Conservation (phyloP, 208 protist species). For the Leishmania tropica region DNA sequence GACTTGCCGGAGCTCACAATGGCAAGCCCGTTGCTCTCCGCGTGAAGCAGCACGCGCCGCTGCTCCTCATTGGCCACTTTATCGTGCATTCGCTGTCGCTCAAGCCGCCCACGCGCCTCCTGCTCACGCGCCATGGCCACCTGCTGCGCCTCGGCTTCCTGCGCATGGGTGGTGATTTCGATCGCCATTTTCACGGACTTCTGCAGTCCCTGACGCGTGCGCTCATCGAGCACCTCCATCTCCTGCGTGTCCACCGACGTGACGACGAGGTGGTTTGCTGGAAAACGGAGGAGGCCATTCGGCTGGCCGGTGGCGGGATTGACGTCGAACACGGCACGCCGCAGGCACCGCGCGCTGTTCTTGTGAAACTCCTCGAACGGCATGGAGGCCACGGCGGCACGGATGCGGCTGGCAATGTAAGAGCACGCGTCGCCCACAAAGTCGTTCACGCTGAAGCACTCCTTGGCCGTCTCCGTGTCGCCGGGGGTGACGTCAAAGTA, state of each 20-base stretch:
- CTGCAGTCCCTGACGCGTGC: constrained; percentile 93
- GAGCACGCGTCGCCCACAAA: constrained; percentile 89
- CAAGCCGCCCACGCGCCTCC: constrained; percentile 88
- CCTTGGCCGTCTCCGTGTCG: constrained; percentile 47
- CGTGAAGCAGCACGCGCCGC: constrained; percentile 82
- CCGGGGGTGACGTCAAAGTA: constrained; percentile 81
- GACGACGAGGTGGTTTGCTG: constrained; percentile 93
- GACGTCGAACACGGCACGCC: constrained; percentile 83
- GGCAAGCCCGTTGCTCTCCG: constrained; percentile 82
- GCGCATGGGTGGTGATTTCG: constrained; percentile 95
- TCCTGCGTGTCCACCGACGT: constrained; percentile 96
- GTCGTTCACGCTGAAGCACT: constrained; percentile 84
- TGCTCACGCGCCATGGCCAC: constrained; percentile 92
- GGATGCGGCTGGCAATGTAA: constrained; percentile 85
- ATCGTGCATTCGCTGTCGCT: constrained; percentile 92
- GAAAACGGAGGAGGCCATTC: constrained; percentile 79
- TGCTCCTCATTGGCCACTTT: constrained; percentile 92
- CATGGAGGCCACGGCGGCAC: constrained; percentile 72
- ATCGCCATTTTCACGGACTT: constrained; percentile 97
- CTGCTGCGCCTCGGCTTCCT: constrained; percentile 93
- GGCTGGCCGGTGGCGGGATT: constrained; percentile 53
- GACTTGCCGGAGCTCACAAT: constrained; percentile 92
- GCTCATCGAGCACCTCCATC: constrained; percentile 94
- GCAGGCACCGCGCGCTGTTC: constrained; percentile 60
- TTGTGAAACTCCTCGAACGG: constrained; percentile 93